Conservation (phyloP, 371 early-diverging fungal genomes). For the Mortierella sp. region DNA sequence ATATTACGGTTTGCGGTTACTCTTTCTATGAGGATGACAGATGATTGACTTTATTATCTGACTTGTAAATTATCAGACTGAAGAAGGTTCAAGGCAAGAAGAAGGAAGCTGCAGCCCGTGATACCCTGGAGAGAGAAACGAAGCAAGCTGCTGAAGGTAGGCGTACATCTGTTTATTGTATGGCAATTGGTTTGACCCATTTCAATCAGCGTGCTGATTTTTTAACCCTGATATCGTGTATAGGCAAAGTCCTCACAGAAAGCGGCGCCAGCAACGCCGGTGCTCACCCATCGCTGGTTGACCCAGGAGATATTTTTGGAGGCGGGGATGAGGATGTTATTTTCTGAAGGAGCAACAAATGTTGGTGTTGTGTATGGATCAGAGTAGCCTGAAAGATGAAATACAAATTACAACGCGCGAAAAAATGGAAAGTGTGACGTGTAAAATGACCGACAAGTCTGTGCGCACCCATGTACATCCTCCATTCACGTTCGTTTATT, state of each 20-base stretch:
- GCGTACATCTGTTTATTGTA: background rate
- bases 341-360: slow-evolving; percentile 47
- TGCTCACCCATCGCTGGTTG: slow-evolving; percentile 25
- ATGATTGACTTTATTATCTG: background rate
- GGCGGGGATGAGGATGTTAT: slow-evolving; percentile 76
- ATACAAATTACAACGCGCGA: background rate
- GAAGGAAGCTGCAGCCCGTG: slow-evolving; percentile 76
- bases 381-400: background rate
- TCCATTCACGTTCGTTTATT: no score
- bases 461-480: no score
- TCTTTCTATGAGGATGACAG: background rate
- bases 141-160: slow-evolving; percentile 52
- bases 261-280: slow-evolving; percentile 6
- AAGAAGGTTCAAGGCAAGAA: slow-evolving; percentile 99
- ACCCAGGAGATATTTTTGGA: slow-evolving; percentile 32
- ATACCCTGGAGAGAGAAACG: slow-evolving; percentile 56
- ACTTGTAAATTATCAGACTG: slow-evolving; percentile 65
- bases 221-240: background rate
- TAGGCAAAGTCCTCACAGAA: slow-evolving; percentile 20
- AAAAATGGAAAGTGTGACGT: background rate
- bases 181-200: background rate
- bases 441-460: background rate
- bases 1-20: background rate
- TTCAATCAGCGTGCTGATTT: background rate
- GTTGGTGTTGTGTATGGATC: background rate